Evolutionary conservation across 2,329 filamentous ascomycete species (phyloP), one percentile per base, ranked within the genome.

Genomic region (Fusarium pseudograminearum): DNA sequence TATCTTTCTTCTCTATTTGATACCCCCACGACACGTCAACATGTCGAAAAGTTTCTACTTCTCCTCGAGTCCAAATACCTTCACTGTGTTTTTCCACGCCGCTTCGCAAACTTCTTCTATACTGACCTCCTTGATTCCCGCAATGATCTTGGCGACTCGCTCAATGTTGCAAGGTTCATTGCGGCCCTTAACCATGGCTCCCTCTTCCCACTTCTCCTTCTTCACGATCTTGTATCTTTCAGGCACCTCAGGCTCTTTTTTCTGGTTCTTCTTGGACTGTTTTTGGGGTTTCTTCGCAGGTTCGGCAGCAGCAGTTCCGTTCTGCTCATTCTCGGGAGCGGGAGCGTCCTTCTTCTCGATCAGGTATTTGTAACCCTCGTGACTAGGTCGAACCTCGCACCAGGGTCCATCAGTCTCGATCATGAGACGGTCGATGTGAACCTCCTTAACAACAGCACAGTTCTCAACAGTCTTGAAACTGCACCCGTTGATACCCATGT

Each of bases 351-450:
- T 81, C 58, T 80, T 79, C 65, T 84, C 82, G 6, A 88, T 78
- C 14, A 89, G 80, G 70, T 91, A 91, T 79, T 91, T 91, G 74
- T 91, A 92, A 4, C 93, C 93, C 31, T 94, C 94, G 80, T 99
- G 95, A 31, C 89, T 93, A 1, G 94, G 91, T 26, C 96, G 86
- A 62, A 99, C 95, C 79, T 99, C 96, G 77, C 96, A 99, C 92
- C 96, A 99, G 5, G 96, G 96, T 4, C 96, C 96, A 78, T 99
- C 96, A 0, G 96, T 99, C 84, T 99, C 96, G 48, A 99, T 89
- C 86, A 98, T 97, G 56, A 99, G 80, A 47, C 90, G 83, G 58
- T 94, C 89, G 14, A 99, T 82, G 14, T 90, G 91, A 40, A 98
- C 89, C 64, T 91, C 87, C 67, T 86, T 89, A 14, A 98, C 93